Evolutionary conservation across 179 eudicot genomes (phyloP).

Genomic region (Beta lomatogona): DNA sequence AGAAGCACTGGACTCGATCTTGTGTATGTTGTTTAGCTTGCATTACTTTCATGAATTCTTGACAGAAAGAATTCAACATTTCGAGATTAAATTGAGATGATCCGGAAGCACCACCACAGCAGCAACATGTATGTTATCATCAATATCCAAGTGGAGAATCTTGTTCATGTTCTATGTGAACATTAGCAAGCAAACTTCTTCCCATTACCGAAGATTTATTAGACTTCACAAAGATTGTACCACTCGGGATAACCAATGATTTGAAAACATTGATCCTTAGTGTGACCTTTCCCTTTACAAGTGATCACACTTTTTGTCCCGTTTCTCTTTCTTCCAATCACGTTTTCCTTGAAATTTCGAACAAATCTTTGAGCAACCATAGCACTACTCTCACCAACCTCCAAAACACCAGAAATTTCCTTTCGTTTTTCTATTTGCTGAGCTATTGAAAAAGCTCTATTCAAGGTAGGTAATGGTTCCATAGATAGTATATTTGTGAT

Average conservation of each 20-base stretch:
- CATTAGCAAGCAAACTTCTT: too few species aligned
- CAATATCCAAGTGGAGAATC: background rate
- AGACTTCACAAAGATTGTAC: background rate
- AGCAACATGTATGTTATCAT: background rate
- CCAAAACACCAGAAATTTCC: background rate
- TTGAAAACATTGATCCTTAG: background rate
- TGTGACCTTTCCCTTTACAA: too few species aligned
- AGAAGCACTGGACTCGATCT: too few species aligned
- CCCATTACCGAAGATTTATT: too few species aligned
- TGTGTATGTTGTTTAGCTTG: background rate
- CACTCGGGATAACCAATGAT: background rate
- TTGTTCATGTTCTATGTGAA: background rate
- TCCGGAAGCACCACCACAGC: background rate
- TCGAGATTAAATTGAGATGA: background rate
- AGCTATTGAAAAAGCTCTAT: background rate
- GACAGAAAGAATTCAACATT: background rate
- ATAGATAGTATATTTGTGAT: background rate
- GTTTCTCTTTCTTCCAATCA: too few species aligned
- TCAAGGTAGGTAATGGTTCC: background rate
- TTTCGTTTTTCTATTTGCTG: background rate
- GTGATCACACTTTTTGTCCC: too few species aligned
- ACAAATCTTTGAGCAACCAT: background rate
- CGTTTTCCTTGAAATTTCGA: background rate
- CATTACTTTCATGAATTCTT: background rate
- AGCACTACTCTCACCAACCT: background rate